These are phyloP conservation scores for Macrolepiota dolichaula DNA, from an alignment of 768 basidiomycete genomes.

Conservation along the genomic window DNA sequence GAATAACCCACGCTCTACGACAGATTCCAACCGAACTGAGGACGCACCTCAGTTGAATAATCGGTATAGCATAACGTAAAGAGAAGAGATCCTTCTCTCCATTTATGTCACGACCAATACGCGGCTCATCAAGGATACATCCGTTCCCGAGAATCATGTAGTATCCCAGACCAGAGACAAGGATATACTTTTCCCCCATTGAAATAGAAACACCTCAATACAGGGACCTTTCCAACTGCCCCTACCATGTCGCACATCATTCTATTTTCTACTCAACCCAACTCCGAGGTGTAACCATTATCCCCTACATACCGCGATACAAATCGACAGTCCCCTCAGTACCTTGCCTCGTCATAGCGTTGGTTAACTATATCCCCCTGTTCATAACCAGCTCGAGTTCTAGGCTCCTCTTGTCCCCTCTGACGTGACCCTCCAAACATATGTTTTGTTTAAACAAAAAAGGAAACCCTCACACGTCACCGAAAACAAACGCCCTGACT, in stretches of 20 bases:
- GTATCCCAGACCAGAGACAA: background rate
- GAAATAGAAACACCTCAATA: background rate
- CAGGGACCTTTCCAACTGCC: background rate
- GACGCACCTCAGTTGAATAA: slow-evolving; percentile 6
- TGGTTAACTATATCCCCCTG: background rate
- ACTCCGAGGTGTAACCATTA: slow-evolving; percentile 8
- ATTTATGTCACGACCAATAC: slow-evolving; percentile 1
- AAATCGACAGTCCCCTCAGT: background rate
- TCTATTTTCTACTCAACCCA: slow-evolving; percentile 5
- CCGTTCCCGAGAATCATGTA: background rate
- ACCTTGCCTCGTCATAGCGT: background rate
- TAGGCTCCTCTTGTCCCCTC: background rate
- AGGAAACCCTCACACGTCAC: slow-evolving; percentile 10
- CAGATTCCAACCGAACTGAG: slow-evolving; percentile 5
- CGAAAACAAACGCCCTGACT: background rate
- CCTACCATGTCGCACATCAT: background rate
- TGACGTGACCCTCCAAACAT: background rate
- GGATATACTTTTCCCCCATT: background rate
- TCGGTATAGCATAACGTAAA: slow-evolving; percentile 3
- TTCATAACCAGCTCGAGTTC: background rate
- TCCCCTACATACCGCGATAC: background rate
- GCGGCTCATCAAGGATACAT: slow-evolving; percentile 1
- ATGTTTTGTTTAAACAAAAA: background rate
- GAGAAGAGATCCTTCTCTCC: background rate
- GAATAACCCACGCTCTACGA: background rate